These are phyloP conservation scores for Rosa multiflora DNA, from an alignment of 306 rosid species.

Conservation along the genomic window DNA sequence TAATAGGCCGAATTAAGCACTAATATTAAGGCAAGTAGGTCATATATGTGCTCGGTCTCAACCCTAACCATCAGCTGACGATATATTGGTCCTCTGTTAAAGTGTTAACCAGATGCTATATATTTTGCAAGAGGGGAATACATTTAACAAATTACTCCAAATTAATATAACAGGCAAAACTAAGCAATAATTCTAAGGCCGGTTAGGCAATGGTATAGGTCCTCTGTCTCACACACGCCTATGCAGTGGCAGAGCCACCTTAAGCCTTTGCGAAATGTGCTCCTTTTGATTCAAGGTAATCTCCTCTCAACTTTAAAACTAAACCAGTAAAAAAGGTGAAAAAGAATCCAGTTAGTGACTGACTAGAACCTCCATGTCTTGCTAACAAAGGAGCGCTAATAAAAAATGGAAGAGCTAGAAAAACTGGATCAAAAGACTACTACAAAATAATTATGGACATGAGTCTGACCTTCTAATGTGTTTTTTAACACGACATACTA, in stretches of 20 bases:
- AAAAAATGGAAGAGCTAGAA: too few relatives aligned
- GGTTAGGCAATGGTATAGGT: background rate
- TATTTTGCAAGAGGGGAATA: background rate
- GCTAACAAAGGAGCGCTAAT: background rate
- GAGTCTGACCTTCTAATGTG: background rate
- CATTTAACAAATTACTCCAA: too few relatives aligned
- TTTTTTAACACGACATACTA: background rate
- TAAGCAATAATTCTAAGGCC: background rate
- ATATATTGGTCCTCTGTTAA: too few relatives aligned
- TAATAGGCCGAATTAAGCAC: background rate
- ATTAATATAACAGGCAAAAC: background rate
- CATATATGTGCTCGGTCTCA: too few relatives aligned
- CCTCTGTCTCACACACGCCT: background rate
- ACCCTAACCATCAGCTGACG: too few relatives aligned
- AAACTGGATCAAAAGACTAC: too few relatives aligned
- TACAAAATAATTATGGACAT: too few relatives aligned
- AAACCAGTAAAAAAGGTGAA: background rate
- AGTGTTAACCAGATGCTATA: background rate
- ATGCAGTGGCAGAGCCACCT: background rate
- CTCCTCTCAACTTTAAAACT: background rate
- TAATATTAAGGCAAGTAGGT: background rate
- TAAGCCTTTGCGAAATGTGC: too few relatives aligned
- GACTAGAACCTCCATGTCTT: background rate
- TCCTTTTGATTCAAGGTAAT: background rate
- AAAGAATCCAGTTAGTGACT: background rate